phyloP scores from a whole-genome alignment of 106 monocot genomes.

The Alisma plantagoaquatica region DNA sequence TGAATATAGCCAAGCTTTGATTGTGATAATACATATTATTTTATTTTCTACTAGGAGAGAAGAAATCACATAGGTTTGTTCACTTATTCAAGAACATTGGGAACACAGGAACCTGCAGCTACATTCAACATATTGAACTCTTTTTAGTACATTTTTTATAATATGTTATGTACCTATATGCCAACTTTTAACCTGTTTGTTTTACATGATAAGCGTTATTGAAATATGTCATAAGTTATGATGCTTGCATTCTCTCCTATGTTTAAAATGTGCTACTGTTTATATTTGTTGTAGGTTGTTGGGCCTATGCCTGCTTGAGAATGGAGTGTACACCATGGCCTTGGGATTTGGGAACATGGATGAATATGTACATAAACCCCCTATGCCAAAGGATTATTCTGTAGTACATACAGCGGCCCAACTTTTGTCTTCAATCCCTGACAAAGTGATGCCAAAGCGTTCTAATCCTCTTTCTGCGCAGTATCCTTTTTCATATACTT shows the following conservation, averaged over 20 bases:
- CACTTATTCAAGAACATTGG: too few species aligned
- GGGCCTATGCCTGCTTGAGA: constrained; percentile 58
- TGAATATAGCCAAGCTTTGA: too few species aligned
- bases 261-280: not conserved
- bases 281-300: constrained; percentile 38
- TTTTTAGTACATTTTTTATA: too few species aligned
- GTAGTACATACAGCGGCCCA: constrained; percentile 55
- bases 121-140: too few species aligned
- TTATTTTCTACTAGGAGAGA: too few species aligned
- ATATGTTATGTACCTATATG: too few species aligned
- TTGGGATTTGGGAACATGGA: constrained; percentile 21
- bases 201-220: too few species aligned
- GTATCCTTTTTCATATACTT: constrained; percentile 47
- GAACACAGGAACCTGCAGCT: too few species aligned
- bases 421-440: constrained; percentile 82
- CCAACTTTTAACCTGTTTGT: too few species aligned
- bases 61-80: too few species aligned
- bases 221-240: too few species aligned
- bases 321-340: constrained; percentile 49
- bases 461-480: constrained; percentile 48
- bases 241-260: not conserved
- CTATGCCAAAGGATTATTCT: constrained; percentile 8
- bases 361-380: constrained; percentile 13
- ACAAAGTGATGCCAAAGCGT: constrained; percentile 54
- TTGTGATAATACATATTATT: too few species aligned